phyloP scores from a whole-genome alignment of 1,139 yeast species.

The Yamadazyma triangularis region DNA sequence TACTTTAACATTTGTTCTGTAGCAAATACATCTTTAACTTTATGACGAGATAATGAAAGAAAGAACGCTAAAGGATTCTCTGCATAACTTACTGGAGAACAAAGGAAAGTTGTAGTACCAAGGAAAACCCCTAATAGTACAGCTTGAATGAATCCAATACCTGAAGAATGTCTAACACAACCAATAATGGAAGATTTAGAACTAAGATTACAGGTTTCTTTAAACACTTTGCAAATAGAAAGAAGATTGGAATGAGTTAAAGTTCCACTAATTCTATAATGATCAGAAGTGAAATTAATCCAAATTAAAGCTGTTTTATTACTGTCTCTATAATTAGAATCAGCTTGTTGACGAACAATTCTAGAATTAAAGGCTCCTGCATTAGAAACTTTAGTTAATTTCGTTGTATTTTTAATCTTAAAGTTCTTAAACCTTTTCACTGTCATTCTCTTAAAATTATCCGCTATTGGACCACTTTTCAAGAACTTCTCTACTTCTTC shows the following conservation, averaged over 20 bases:
- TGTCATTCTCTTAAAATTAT: constrained; percentile 55
- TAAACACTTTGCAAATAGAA: constrained; percentile 81
- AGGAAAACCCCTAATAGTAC: constrained; percentile 77
- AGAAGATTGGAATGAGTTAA: constrained; percentile 61
- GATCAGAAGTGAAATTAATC: constrained; percentile 71
- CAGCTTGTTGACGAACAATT: constrained; percentile 44
- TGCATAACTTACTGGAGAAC: constrained; percentile 76
- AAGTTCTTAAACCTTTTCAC: constrained; percentile 42
- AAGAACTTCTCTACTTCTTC: constrained; percentile 67
- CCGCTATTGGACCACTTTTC: constrained; percentile 66
- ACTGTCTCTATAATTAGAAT: constrained; percentile 37
- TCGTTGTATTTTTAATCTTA: constrained; percentile 62
- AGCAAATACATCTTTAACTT: constrained; percentile 81
- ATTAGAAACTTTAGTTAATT: constrained; percentile 54
- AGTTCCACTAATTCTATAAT: constrained; percentile 62
- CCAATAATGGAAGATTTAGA: constrained; percentile 74
- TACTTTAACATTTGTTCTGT: constrained; percentile 82
- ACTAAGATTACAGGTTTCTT: constrained; percentile 85
- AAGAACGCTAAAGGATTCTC: constrained; percentile 72
- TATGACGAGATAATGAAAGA: constrained; percentile 67
- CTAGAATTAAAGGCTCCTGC: constrained; percentile 42
- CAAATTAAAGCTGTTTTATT: constrained; percentile 53
- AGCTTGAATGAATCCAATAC: constrained; percentile 84
- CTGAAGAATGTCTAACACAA: constrained; percentile 79
- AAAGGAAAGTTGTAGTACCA: constrained; percentile 80